Conservation (phyloP, 805 yeast genomes). For the Trichomonascus vanleenenianus region DNA sequence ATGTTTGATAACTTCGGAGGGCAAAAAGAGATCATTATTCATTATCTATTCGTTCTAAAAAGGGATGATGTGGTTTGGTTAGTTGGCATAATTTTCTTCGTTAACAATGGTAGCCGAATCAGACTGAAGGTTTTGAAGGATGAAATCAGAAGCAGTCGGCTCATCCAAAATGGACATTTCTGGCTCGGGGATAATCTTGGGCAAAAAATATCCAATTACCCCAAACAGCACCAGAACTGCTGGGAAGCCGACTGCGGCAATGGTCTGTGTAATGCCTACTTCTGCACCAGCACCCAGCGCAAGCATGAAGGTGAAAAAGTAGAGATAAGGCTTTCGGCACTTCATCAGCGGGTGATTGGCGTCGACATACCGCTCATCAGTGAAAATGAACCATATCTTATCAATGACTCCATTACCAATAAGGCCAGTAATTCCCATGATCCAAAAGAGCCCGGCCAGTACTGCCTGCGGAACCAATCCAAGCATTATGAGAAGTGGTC, state of each 20-base stretch:
- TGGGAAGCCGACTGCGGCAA: constrained; percentile 93
- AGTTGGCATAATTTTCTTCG: not conserved
- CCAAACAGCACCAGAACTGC: constrained; percentile 65
- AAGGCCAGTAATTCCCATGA: constrained; percentile 83
- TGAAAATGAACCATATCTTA: constrained; percentile 52
- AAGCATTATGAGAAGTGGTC: constrained; percentile 75
- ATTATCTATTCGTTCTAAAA: constrained; percentile 6
- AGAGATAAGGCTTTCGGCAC: constrained; percentile 33
- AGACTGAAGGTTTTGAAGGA: constrained; percentile 25
- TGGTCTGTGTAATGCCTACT: constrained; percentile 76
- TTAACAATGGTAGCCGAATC: not conserved
- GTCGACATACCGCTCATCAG: constrained; percentile 43
- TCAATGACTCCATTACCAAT: constrained; percentile 56
- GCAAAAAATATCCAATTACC: constrained; percentile 55
- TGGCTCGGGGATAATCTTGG: constrained; percentile 48
- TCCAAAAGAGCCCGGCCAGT: constrained; percentile 82
- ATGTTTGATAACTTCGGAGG: no score
- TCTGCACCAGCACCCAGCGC: constrained; percentile 69
- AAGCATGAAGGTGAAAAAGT: constrained; percentile 50
- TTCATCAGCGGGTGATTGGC: constrained; percentile 27
- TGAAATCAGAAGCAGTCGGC: constrained; percentile 35
- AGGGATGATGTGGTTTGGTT: not conserved
- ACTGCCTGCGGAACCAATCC: constrained; percentile 90
- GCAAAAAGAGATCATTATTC: no score
- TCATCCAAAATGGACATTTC: constrained; percentile 62